Conservation (phyloP, 2,329 filamentous ascomycete genomes). For the Westerdykella ornata region DNA sequence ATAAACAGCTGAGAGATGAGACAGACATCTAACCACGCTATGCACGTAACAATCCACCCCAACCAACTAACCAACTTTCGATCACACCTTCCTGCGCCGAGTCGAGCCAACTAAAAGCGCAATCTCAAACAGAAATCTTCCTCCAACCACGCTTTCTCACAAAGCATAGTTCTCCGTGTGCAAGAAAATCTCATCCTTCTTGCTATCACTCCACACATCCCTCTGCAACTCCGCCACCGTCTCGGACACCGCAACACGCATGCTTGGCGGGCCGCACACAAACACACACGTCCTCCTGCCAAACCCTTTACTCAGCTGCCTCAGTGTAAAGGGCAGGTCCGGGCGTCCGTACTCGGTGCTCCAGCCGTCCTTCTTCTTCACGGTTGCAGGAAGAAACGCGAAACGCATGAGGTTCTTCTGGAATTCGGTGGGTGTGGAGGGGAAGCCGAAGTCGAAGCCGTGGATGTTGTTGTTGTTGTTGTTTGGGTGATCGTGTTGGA, state of each 20-base stretch:
- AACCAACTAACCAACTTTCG: no score
- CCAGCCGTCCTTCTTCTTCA: constrained; percentile 64
- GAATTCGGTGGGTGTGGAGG: constrained; percentile 75
- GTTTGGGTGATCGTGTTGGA: constrained; percentile 8
- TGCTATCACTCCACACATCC: constrained; percentile 71
- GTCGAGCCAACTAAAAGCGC: no score
- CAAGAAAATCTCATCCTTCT: constrained; percentile 82
- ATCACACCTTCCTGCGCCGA: no score
- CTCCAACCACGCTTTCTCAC: constrained; percentile 39
- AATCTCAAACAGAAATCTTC: no score
- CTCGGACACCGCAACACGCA: constrained; percentile 82
- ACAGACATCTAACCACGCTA: constrained; percentile 16
- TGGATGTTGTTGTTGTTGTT: constrained; percentile 14
- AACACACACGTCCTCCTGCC: constrained; percentile 81
- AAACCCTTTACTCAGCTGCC: constrained; percentile 73
- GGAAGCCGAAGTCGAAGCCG: constrained; percentile 59
- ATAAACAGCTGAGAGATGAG: constrained; percentile 5
- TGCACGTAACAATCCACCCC: constrained; percentile 17
- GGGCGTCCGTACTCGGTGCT: constrained; percentile 87
- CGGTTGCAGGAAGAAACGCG: constrained; percentile 60
- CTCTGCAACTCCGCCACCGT: constrained; percentile 77
- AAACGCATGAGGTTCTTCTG: constrained; percentile 88
- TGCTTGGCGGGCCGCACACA: constrained; percentile 80
- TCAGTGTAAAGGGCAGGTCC: constrained; percentile 79
- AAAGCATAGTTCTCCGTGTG: constrained; percentile 94